Evolutionary conservation across 2,329 filamentous ascomycete species (phyloP), one percentile per base, ranked within the genome.

Genomic region (Blastomyces parvus): DNA sequence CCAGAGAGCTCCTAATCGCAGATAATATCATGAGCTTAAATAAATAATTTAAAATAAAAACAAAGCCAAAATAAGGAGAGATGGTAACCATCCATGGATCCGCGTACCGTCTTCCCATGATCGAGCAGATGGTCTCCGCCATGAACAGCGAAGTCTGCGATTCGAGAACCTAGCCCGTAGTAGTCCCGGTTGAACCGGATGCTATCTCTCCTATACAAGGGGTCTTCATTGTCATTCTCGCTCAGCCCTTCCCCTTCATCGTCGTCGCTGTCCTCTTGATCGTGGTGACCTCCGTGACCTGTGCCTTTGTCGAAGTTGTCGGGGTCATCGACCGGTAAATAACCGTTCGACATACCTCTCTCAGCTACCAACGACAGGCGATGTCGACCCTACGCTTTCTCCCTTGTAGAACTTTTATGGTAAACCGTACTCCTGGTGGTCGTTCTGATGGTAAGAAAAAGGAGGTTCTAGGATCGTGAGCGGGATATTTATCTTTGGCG

Each of bases 291-390:
- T 14, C 25, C 25, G 6, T 52, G 25, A 14, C 17, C 48, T 3
- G 25, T 14, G 13, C 25, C 27, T 30, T 27, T 27, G 48, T 52
- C 48, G 48, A 52, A 27, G 48, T 52, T 27, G 48, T 52, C 48
- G 6, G 9, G 9, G 46, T 14, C 48, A 30, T 67, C 64, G 19
- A 67, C 64, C 9, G 64, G 65, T 46, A 67, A 56, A 62, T 67
- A 67, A 22, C 65, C 65, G 59, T 62, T 59, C 19, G 64, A 58
- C 65, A 67, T 67, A 44, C 11, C 62, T 64, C 48, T n/a, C 60
- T 59, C 55, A 19, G 36, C 55, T 8, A 19, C 55, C 36, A 56
- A 38, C 11, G 14, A 56, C n/a, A 38, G 53, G n/a, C 36, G 53
- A 38, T 19, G 13, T 33, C 27, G 17, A 30, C 25, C 17, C 50